phyloP scores from a whole-genome alignment of 2,329 filamentous ascomycete genomes.

The Akanthomyces lecanii region DNA sequence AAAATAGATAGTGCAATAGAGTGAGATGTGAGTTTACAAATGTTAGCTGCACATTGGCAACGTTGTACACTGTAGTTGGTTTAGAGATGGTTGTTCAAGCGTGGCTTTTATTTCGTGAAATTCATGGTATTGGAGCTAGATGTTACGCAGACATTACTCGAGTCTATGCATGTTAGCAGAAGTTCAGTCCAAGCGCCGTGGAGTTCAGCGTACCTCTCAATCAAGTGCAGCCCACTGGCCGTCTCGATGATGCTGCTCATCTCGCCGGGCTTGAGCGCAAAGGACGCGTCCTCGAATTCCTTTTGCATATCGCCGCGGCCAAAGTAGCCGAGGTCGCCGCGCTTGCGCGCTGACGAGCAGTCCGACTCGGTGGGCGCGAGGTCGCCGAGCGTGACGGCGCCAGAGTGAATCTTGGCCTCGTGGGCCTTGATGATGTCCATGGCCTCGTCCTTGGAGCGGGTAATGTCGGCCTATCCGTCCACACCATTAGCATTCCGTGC shows the following conservation, averaged over 20 bases:
- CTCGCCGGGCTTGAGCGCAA: slow-evolving; percentile 80
- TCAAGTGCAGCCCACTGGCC: slow-evolving; percentile 89
- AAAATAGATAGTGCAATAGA: too few relatives aligned
- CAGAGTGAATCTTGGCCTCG: slow-evolving; percentile 70
- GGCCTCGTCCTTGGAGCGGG: slow-evolving; percentile 82
- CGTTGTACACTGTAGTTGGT: background rate
- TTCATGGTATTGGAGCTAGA: background rate
- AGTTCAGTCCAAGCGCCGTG: background rate
- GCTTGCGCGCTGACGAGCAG: slow-evolving; percentile 91
- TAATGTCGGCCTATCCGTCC: slow-evolving; percentile 63
- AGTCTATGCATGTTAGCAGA: background rate
- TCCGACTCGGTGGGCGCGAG: slow-evolving; percentile 88
- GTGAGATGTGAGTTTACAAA: background rate
- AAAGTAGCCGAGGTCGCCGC: slow-evolving; percentile 92
- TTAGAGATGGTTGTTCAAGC: too few relatives aligned
- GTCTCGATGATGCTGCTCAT: slow-evolving; percentile 87
- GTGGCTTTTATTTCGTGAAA: background rate
- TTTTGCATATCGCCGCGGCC: slow-evolving; percentile 95
- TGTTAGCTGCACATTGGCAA: background rate
- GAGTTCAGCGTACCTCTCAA: slow-evolving; percentile 66
- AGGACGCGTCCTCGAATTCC: slow-evolving; percentile 95
- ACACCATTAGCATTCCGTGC: background rate
- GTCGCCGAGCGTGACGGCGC: slow-evolving; percentile 68
- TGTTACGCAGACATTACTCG: background rate
- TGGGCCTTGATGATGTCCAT: slow-evolving; percentile 70